Evolutionary conservation across 768 basidiomycete species (phyloP), one percentile per base, ranked within the genome.

Genomic region (Rhizopogon salebrosus): DNA sequence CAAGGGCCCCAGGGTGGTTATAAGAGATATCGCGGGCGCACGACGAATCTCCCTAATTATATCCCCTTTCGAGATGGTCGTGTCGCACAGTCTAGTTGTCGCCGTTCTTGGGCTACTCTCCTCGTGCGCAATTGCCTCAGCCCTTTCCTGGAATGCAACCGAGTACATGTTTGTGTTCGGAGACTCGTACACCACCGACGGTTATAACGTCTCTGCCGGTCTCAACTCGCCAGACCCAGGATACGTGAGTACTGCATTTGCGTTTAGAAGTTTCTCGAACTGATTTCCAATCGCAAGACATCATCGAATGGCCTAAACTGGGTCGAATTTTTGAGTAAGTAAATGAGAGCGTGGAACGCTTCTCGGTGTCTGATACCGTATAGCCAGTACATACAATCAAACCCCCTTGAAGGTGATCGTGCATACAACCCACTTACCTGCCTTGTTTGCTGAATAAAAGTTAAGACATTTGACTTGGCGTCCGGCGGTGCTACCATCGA

Each of bases 401-500:
- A 80, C 77, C 1, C 64, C 73, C 31, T 74, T 78, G 49, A 75
- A 76, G 67, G 80, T 80, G 36, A 49, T 56, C 36, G 22, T 14
- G 31, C 3, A 26, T 14, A 36, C 3, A 26, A 45, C n/a, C 4
- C 23, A 37, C 9, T 22, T 38, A 3, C 0, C 7, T 36, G 23
- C 16, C 20, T 57, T 6, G 57, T 22, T 10, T 8, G 23, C 4
- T 52, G 20, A 52, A 51, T 11, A 6, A 11, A 11, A 52, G 18
- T n/a, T 7, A 70, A 81, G 59, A 83, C 80, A 0, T 87, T 83
- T 64, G 81, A 87, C 68, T 80, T 80, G 54, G 86, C 85, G 0
- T 82, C 78, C 51, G 81, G 84, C 22, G 85, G 81, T 26, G 85
- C 83, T 22, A 85, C 83, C 26, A 85, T 85, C 54, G 75, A 86